phyloP scores from a whole-genome alignment of 768 basidiomycete genomes.

The Pilatotrama ljubarskyi region DNA sequence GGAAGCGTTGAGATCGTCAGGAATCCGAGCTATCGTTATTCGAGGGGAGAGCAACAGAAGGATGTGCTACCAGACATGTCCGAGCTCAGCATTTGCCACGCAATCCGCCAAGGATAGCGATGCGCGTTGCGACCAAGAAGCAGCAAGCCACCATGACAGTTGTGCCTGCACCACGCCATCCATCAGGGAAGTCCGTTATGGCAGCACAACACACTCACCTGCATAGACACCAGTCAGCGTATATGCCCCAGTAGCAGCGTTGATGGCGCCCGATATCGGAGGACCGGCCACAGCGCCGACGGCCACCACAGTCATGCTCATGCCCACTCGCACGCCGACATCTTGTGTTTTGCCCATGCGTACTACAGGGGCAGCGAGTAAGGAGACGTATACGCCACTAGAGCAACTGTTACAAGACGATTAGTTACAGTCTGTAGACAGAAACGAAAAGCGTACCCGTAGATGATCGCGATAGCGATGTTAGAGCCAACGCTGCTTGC shows the following conservation, averaged over 20 bases:
- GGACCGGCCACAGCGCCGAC: slow-evolving; percentile 68
- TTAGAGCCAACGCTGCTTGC: slow-evolving; percentile 44
- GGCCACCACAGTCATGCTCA: slow-evolving; percentile 60
- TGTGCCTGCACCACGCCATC: slow-evolving; percentile 29
- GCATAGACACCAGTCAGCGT: slow-evolving; percentile 56
- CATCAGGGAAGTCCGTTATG: neutral
- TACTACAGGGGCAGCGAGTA: slow-evolving; percentile 58
- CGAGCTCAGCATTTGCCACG: slow-evolving; percentile 43
- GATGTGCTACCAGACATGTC: too few species aligned
- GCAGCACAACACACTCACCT: slow-evolving; percentile 30
- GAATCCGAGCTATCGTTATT: neutral
- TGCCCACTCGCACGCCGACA: slow-evolving; percentile 64
- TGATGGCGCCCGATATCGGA: slow-evolving; percentile 74
- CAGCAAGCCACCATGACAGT: slow-evolving; percentile 43
- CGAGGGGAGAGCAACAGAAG: too few species aligned
- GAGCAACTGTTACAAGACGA: slow-evolving; percentile 43
- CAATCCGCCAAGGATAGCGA: slow-evolving; percentile 40
- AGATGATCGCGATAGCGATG: slow-evolving; percentile 56
- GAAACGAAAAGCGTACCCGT: slow-evolving; percentile 49
- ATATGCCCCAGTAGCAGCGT: slow-evolving; percentile 51
- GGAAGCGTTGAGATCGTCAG: neutral
- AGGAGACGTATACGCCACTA: slow-evolving; percentile 61
- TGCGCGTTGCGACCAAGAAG: slow-evolving; percentile 41
- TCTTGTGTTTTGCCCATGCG: slow-evolving; percentile 60
- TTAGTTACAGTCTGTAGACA: neutral